These are phyloP conservation scores for Metschnikowia corniflorae DNA, from an alignment of 805 yeast genomes.

Conservation along the genomic window DNA sequence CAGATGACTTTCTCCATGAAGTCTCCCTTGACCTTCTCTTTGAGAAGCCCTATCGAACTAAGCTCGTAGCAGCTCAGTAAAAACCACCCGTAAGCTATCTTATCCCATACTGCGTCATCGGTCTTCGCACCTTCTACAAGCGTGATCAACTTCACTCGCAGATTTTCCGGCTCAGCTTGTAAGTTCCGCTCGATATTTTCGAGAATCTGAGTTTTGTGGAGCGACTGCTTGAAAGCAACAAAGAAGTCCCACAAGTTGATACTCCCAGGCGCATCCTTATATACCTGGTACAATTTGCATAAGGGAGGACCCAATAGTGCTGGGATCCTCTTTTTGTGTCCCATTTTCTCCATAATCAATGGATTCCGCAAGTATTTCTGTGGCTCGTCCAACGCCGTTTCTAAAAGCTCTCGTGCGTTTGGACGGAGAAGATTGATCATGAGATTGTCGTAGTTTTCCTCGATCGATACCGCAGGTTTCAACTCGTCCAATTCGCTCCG, in stretches of 20 bases:
- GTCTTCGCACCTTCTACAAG: slow-evolving; percentile 3
- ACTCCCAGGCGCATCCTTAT: slow-evolving; percentile 72
- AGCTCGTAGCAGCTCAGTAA: slow-evolving; percentile 71
- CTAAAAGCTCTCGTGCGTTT: slow-evolving; percentile 29
- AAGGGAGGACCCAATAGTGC: slow-evolving; percentile 16
- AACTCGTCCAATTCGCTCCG: slow-evolving; percentile 16
- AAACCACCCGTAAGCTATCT: slow-evolving; percentile 65
- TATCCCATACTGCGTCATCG: slow-evolving; percentile 52
- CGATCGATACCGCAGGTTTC: slow-evolving; percentile 19
- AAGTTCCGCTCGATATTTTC: slow-evolving; percentile 12
- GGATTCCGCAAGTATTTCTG: slow-evolving; percentile 21
- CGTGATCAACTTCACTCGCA: neutral
- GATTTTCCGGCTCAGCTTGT: neutral
- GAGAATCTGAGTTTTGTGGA: slow-evolving; percentile 27
- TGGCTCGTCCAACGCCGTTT: slow-evolving; percentile 30
- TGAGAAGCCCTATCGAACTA: slow-evolving; percentile 63
- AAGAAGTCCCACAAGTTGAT: slow-evolving; percentile 69
- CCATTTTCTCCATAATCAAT: slow-evolving; percentile 6
- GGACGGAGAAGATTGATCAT: slow-evolving; percentile 40
- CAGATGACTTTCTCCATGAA: slow-evolving; percentile 66
- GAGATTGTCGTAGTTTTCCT: slow-evolving; percentile 37
- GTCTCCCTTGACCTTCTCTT: slow-evolving; percentile 61
- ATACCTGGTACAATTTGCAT: slow-evolving; percentile 57
- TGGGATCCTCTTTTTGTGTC: slow-evolving; percentile 1
- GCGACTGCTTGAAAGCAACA: slow-evolving; percentile 53